Evolutionary conservation across 768 basidiomycete genomes (phyloP), one percentile per base, ranked within the genome.

Genomic region (Podaxis pistillaris): DNA sequence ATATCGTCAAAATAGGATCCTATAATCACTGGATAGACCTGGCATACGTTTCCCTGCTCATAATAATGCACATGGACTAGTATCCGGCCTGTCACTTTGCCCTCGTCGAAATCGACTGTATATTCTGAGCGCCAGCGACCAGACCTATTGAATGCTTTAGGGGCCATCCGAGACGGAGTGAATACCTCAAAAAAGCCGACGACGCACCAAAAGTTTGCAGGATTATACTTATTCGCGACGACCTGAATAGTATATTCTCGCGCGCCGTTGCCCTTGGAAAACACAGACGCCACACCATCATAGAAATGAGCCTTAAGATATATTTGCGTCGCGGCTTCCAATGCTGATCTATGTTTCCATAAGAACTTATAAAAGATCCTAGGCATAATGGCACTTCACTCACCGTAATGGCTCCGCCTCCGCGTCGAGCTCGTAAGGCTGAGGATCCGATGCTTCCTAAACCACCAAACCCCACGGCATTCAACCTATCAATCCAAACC

Each of bases 221-320:
- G 91, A 70, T 96, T 98, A 76, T 98, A 98, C 71, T 95, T 94
- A 73, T 97, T 96, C 19, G 93, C 90, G n/a, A 96, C 95, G 60
- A 97, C 78, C 70, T 95, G 91, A 47, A 97, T 73, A 15, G 83
- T 80, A 68, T 86, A 95, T 55, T 76, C 77, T 19, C 71, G 78
- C 0, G 78, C 67, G 24, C 75, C 74, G 28, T 76, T 79, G 38
- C 76, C 74, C 2, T 79, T 78, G 2, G 89, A 77, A 68, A 93
- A 93, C 8, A 93, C 86, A 41, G 91, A 85, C 0, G 83, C 78
- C 38, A 91, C 88, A 50, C 94, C 94, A 24, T 91, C 87, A 50
- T 84, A 79, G 72, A 89, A 98, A 73, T 97, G 94, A n/a, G 91
- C 85, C 41, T 80, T 71, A 38, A 94, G 76, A 74, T 98, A 96